Evolutionary conservation across 805 yeast species (phyloP), one percentile per base, ranked within the genome.

Genomic region (Peterozyma toletana): DNA sequence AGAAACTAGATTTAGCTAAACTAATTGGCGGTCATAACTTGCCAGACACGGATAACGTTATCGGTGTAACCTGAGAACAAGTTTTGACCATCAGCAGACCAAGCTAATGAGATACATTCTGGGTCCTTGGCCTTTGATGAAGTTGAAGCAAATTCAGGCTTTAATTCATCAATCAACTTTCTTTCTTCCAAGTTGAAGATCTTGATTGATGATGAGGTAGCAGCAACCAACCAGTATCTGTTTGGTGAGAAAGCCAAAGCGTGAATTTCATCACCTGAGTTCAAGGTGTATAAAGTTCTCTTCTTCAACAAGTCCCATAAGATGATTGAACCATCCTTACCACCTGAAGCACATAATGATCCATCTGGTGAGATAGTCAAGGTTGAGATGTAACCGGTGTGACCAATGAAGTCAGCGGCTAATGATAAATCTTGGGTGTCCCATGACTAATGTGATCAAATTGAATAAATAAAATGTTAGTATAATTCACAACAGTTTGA

Each of bases 201-300:
- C 86, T 90, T 91, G 80, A 93, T 88, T 67, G 96, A 93, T 58
- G 96, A 76, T 57, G 96, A 77, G 63, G 99, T 93, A 67, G 99
- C 98, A 76, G 98, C 99, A 70, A 96, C 91, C 73, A 93, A 86
- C 99, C 99, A 93, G 95, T 87, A 93, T 85, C 99, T 90, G 95
- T 87, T 87, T 77, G 99, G 99, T 71, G 98, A 91, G 96, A 93
- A 93, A 63, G 97, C 96, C 69, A 93, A 81, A 70, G 97, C 95
- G 74, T 87, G 87, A 62, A 93, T 89, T 80, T 91, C 98, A 67
- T 91, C 93, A 71, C 93, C 88, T 62, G 96, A 91, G 64, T 79
- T 76, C 71, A 93, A 81, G 65, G 96, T 83, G 95, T 89, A 91
- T 66, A 90, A 78, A 66, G 90, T 82, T 66, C 74, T 71, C 78